Conservation (phyloP, 1,284 basidiomycete genomes). For the Singerocomus inundabilis region DNA sequence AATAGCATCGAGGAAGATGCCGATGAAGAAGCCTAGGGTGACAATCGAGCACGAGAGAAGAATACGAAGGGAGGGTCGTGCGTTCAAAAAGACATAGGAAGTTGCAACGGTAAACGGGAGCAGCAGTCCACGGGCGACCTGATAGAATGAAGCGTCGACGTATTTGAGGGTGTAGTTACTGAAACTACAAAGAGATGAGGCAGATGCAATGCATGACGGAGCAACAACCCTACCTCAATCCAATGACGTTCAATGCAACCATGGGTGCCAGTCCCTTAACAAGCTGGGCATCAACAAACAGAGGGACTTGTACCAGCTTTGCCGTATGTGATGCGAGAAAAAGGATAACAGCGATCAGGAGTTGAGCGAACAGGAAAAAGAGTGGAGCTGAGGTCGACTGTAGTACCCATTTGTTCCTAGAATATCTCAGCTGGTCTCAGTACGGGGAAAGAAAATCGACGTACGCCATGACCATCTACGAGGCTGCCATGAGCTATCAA, state of each 20-base stretch:
- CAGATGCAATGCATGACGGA: background rate
- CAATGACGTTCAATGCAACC: conserved; percentile 72
- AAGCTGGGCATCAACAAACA: conserved; percentile 57
- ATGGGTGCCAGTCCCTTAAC: conserved; percentile 74
- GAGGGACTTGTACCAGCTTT: conserved; percentile 59
- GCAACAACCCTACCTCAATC: conserved; percentile 59
- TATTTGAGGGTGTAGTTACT: conserved; percentile 91
- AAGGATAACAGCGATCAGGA: conserved; percentile 74
- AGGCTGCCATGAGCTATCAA: conserved; percentile 18
- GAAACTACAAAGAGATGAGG: conserved; percentile 48
- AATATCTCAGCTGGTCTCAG: conserved; percentile 13
- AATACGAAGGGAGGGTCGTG: conserved; percentile 71
- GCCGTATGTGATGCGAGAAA: conserved; percentile 64
- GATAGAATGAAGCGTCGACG: conserved; percentile 91
- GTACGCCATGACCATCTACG: conserved; percentile 79
- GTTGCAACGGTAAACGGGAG: conserved; percentile 84
- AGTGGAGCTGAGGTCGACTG: conserved; percentile 67
- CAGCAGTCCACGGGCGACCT: conserved; percentile 83
- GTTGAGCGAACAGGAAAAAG: conserved; percentile 83
- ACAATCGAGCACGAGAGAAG: conserved; percentile 72
- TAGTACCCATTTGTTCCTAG: conserved; percentile 80
- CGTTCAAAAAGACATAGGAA: conserved; percentile 68
- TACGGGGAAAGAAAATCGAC: conserved; percentile 5
- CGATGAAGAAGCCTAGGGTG: conserved; percentile 81
- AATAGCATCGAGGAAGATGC: conserved; percentile 75